phyloP scores from a whole-genome alignment of 2,329 filamentous ascomycete species.

The Colletotrichum sp. region DNA sequence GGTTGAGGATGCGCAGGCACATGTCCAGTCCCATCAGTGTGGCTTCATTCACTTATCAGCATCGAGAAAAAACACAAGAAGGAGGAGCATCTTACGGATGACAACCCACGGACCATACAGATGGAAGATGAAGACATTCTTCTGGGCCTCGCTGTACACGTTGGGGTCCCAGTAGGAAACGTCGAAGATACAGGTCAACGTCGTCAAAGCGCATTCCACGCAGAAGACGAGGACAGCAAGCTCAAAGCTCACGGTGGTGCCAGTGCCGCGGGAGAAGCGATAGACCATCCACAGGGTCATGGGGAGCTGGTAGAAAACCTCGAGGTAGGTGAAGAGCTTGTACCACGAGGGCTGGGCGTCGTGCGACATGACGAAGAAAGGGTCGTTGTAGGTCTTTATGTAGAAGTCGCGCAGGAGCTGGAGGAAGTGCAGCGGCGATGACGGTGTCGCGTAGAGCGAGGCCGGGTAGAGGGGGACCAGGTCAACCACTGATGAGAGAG shows the following conservation, averaged over 20 bases:
- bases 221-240: constrained; percentile 57
- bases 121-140: constrained; percentile 50
- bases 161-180: constrained; percentile 52
- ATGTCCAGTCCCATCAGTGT: constrained; percentile 58
- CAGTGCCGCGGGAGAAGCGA: constrained; percentile 35
- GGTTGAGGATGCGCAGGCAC: constrained; percentile 54
- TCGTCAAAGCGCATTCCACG: constrained; percentile 56
- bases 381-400: constrained; percentile 55
- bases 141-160: constrained; percentile 48
- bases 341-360: constrained; percentile 52
- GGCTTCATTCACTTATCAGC: constrained; percentile 40
- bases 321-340: constrained; percentile 53
- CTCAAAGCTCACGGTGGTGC: constrained; percentile 45
- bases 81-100: constrained; percentile 43
- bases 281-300: constrained; percentile 52
- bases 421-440: constrained; percentile 53
- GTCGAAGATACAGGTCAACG: constrained; percentile 56
- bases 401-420: constrained; percentile 51
- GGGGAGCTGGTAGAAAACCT: constrained; percentile 56
- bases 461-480: constrained; percentile 58
- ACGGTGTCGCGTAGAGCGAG: constrained; percentile 45
- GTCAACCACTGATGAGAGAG: constrained; percentile 51
- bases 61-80: not conserved
- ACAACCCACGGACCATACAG: constrained; percentile 58
- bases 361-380: constrained; percentile 49